Evolutionary conservation across 1,284 basidiomycete genomes (phyloP), one percentile per base, ranked within the genome.

Genomic region (Athelia psychrophila): DNA sequence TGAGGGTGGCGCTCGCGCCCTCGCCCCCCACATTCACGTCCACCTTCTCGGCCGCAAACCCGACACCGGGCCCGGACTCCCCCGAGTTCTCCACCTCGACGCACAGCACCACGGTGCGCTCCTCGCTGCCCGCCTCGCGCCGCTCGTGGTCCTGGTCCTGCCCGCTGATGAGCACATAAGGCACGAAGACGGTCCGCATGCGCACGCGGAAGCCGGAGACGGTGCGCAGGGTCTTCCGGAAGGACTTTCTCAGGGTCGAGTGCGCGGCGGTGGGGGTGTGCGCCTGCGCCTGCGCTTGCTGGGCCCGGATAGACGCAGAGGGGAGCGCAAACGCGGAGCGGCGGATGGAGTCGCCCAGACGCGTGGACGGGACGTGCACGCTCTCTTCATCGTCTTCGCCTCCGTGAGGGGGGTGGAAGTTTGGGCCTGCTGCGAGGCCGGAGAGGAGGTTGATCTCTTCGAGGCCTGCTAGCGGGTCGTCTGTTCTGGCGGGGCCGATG

Each of bases 111-210:
- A 95, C 84, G 0, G 91, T 91, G 36, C 87, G 78, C 65, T 94
- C 91, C 49, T 86, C 87, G 54, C 82, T 85, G 6, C 86, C 88
- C 0, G 88, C 86, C 61, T 86, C 84, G 36, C 78, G 66, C 51
- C 77, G 67, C 54, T 82, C 76, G 13, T 73, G 72, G 49, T 84
- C 81, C 54, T 35, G 48, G 24, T 22, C n/a, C 38, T 42, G 6
- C 38, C 16, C n/a, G n/a, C 9, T 42, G 3, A 85, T 71, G 51
- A 85, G 74, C 18, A 93, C 80, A 59, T 91, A 86, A 0, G 92
- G 93, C 2, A 94, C 83, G 59, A 93, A 91, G 6, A 93, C 84
- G 0, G 91, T 93, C 19, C 91, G 81, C 91, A 95, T 94, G 30
- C 92, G 83, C 18, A 95, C 88, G 22, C 84, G 79, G 65, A 95